These are phyloP conservation scores for Stagonosporopsis vannaccii DNA, from an alignment of 2,329 filamentous ascomycete genomes.

Conservation along the genomic window DNA sequence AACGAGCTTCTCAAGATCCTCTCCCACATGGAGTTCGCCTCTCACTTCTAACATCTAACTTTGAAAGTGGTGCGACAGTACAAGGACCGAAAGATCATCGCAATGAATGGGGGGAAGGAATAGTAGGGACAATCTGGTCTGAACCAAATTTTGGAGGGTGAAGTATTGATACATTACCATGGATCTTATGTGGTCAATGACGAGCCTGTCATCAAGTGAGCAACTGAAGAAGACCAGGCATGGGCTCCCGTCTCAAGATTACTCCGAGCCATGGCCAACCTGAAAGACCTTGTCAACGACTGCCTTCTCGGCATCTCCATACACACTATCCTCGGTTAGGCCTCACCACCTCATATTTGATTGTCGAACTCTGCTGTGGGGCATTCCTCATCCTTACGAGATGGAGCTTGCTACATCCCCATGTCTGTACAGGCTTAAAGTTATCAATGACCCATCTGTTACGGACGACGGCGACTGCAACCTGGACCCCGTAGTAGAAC, in stretches of 20 bases:
- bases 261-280: constrained; percentile 17
- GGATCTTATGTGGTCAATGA: constrained; percentile 24
- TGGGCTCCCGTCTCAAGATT: constrained; percentile 29
- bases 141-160: constrained; percentile 24
- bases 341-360: constrained; percentile 30
- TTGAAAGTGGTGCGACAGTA: constrained; percentile 25
- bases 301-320: constrained; percentile 26
- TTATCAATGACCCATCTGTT: constrained; percentile 19
- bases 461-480: constrained; percentile 31
- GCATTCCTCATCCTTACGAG: constrained; percentile 29
- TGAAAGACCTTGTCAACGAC: constrained; percentile 30
- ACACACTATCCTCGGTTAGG: constrained; percentile 24
- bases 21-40: constrained; percentile 21
- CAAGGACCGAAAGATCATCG: not conserved
- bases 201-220: constrained; percentile 25
- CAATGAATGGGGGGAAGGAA: not conserved
- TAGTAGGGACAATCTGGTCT: constrained; percentile 14
- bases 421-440: constrained; percentile 24
- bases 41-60: constrained; percentile 25
- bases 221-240: constrained; percentile 26
- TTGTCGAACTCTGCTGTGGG: constrained; percentile 30
- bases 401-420: constrained; percentile 33
- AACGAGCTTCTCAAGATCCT: constrained; percentile 23
- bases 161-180: constrained; percentile 2
- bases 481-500: constrained; percentile 26